Percentiles rank a stretch among this genome's conserved stretches.
phyloP scores from a whole-genome alignment of 768 basidiomycete genomes.

The Gymnopilus junonius region DNA sequence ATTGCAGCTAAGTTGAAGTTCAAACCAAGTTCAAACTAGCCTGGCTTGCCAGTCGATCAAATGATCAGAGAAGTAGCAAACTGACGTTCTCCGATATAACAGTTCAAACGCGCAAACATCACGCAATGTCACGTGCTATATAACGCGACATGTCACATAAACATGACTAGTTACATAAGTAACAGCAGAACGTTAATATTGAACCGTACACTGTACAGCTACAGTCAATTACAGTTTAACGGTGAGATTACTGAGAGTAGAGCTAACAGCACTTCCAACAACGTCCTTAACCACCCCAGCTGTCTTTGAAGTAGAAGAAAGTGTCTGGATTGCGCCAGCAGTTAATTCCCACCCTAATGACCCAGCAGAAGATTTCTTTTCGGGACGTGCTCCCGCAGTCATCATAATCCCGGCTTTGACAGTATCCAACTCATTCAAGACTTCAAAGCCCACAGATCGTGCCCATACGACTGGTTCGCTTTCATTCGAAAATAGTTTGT shows the following conservation, averaged over 20 bases:
- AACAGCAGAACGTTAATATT: too few species aligned
- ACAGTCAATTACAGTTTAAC: background rate
- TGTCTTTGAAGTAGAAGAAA: constrained; percentile 39
- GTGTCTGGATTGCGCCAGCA: constrained; percentile 51
- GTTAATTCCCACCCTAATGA: constrained; percentile 37
- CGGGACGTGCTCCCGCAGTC: constrained; percentile 58
- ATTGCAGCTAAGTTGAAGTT: too few species aligned
- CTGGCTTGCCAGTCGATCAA: too few species aligned
- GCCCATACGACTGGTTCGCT: constrained; percentile 80
- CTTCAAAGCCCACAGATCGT: constrained; percentile 85
- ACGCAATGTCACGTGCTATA: background rate
- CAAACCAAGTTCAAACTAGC: too few species aligned
- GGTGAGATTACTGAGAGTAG: constrained; percentile 32
- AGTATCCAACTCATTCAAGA: constrained; percentile 85
- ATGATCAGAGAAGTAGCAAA: too few species aligned
- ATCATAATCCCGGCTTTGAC: constrained; percentile 88
- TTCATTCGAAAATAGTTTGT: constrained; percentile 80
- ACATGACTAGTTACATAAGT: background rate
- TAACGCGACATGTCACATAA: background rate
- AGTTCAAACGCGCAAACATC: background rate
- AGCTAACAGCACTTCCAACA: constrained; percentile 30
- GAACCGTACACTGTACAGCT: too few species aligned
- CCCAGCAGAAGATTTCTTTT: constrained; percentile 8
- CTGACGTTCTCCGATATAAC: too few species aligned
- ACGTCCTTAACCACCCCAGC: constrained; percentile 32